phyloP scores from a whole-genome alignment of 179 eudicot species.

The Silene coronaria region DNA sequence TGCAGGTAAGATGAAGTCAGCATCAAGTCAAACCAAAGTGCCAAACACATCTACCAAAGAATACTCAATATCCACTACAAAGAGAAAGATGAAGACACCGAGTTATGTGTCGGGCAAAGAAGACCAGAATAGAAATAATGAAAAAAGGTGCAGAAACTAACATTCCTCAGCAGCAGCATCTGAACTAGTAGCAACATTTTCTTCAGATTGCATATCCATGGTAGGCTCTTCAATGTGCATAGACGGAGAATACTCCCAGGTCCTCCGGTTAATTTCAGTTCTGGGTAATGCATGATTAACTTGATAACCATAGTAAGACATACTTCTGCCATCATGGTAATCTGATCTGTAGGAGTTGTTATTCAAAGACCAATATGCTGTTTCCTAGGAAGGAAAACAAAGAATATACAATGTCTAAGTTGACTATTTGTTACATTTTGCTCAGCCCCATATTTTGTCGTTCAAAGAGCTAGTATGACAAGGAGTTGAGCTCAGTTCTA shows the following conservation, averaged over 20 bases:
- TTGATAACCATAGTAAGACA: constrained; percentile 44
- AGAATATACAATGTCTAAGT: neutral
- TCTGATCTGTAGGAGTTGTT: constrained; percentile 50
- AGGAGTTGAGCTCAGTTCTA: no score
- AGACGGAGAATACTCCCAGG: constrained; percentile 59
- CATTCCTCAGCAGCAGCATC: no score
- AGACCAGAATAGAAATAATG: no score
- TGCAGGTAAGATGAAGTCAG: constrained; percentile 18
- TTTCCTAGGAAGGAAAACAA: constrained; percentile 34
- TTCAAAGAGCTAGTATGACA: no score
- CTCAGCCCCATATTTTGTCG: no score
- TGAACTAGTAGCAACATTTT: constrained; percentile 18
- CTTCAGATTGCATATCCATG: constrained; percentile 36
- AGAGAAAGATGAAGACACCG: neutral
- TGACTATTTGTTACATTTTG: no score
- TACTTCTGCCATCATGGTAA: constrained; percentile 40
- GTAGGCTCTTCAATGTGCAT: constrained; percentile 44
- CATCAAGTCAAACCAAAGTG: constrained; percentile 5
- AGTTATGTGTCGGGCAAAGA: no score
- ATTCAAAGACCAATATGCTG: constrained; percentile 18
- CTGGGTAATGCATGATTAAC: constrained; percentile 31
- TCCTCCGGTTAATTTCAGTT: constrained; percentile 46
- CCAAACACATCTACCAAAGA: constrained; percentile 2
- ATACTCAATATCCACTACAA: neutral
- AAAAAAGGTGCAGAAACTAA: no score